Evolutionary conservation across 2,329 filamentous ascomycete species (phyloP).

Genomic region (Cordyceps fumosorosea): DNA sequence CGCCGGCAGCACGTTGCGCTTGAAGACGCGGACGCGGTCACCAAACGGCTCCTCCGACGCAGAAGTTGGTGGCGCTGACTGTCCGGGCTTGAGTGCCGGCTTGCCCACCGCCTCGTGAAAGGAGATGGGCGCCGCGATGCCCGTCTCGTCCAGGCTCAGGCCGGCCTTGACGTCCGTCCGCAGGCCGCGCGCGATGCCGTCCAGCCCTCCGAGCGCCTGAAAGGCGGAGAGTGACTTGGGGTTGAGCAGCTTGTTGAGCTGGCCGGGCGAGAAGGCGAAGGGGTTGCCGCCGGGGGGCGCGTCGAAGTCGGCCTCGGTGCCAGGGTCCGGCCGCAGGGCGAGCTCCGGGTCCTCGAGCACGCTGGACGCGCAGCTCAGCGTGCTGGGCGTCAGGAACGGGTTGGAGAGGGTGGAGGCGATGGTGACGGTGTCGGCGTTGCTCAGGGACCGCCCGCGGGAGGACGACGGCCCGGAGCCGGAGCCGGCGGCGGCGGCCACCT

Average conservation of each 20-base stretch:
- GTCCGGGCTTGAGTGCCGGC: too few species aligned
- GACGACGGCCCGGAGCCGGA: not conserved
- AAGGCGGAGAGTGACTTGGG: conserved; percentile 73
- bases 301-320: conserved; percentile 62
- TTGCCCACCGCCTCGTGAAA: conserved; percentile 54
- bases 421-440: conserved; percentile 17
- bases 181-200: conserved; percentile 67
- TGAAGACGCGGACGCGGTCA: conserved; percentile 14
- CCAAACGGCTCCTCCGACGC: conserved; percentile 6
- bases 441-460: conserved; percentile 14
- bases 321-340: conserved; percentile 62
- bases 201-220: conserved; percentile 65
- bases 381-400: conserved; percentile 21
- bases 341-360: conserved; percentile 35
- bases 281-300: conserved; percentile 52
- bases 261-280: conserved; percentile 67
- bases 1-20: conserved; percentile 54
- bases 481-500: not conserved
- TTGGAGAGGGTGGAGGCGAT: conserved; percentile 17
- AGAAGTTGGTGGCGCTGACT: conserved; percentile 33
- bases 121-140: conserved; percentile 54
- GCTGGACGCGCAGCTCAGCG: conserved; percentile 16
- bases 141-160: conserved; percentile 62
- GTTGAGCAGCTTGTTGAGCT: conserved; percentile 70
- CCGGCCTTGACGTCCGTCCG: conserved; percentile 58